Base-by-base conservation (phyloP, 768 basidiomycete species). In the Gelatoporia subvermispora region DNA sequence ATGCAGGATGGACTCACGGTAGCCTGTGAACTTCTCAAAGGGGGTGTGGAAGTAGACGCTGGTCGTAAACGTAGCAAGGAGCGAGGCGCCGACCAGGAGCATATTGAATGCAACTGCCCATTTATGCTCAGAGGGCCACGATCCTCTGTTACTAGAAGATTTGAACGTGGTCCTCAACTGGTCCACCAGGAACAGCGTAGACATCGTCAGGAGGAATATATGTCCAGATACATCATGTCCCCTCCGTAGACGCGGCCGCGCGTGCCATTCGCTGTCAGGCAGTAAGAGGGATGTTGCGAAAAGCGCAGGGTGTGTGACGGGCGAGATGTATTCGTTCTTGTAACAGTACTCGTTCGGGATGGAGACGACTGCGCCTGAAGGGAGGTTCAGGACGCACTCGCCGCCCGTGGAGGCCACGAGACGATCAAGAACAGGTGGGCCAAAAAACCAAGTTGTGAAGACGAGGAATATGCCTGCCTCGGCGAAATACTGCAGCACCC, bases 161-260 rank as follows among this genome's bases (percentile, higher is more conserved):
- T 45, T 35, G 50, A 85, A 68, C 13, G 81, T 81, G 1, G 76
- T 72, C 16, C 74, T 68, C 25, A 94, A 65, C 65, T 93, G 88
- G 60, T 91, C 82, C 8, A 79, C 74, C 36, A 97, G 76, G 64
- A 96, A 88, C 21, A 95, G 71, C 13, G 76, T 70, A 13, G 84
- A 74, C 72, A 95, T 78, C 2, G 86, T 86, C 54, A 97, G 76
- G 52, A 98, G 76, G 71, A 96, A 97, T 24, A 93, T 73, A 61
- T 97, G 95, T 7, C 95, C 95, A 0, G 92, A 94, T 13, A 97
- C 81, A 59, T 98, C 95, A 63, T 96, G 93, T 0, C 95, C 95
- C 36, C 74, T 77, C 45, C 81, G 75, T 53, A 95, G 68, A 23
- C 85, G 70, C 8, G 93, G 89, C 2, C 65, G 58, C 0, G 61